These are phyloP conservation scores for Nemania abortiva DNA, from an alignment of 2,329 filamentous ascomycete genomes.

Conservation along the genomic window DNA sequence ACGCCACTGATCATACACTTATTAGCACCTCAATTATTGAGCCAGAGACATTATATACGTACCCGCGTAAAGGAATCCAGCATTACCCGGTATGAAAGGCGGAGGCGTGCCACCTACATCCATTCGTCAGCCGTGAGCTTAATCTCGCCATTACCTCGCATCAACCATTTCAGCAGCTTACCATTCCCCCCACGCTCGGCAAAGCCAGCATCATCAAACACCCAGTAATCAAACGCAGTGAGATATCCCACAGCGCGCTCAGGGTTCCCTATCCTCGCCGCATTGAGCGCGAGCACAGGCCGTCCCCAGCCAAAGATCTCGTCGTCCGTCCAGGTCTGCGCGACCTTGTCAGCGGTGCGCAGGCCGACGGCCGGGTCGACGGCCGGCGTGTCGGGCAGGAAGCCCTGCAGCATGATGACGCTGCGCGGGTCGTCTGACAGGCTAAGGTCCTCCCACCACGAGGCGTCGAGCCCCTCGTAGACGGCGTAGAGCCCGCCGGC, in stretches of 20 bases:
- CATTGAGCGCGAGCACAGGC: conserved; percentile 61
- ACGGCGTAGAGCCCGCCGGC: conserved; percentile 58
- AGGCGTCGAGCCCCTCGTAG: conserved; percentile 60
- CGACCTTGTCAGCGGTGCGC: conserved; percentile 56
- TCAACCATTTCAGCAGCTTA: background rate
- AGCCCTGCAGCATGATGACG: conserved; percentile 59
- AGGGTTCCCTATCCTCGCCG: conserved; percentile 56
- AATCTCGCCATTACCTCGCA: background rate
- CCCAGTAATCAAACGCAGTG: conserved; percentile 58
- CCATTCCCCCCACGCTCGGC: conserved; percentile 34
- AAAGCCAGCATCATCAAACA: conserved; percentile 56
- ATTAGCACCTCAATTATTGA: too few species aligned
- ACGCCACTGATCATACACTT: conserved; percentile 48
- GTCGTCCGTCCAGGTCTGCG: conserved; percentile 56
- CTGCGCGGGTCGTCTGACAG: conserved; percentile 59
- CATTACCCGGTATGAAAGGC: conserved; percentile 56
- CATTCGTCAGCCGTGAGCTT: conserved; percentile 22
- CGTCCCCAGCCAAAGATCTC: conserved; percentile 62
- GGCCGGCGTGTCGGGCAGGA: conserved; percentile 56
- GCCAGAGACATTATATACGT: too few species aligned
- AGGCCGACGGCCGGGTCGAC: conserved; percentile 54
- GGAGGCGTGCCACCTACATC: conserved; percentile 46
- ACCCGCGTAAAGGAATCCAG: conserved; percentile 53
- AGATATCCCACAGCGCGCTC: conserved; percentile 57
- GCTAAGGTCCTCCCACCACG: conserved; percentile 57